phyloP scores from a whole-genome alignment of 352 stramenopile species.

The Phytophthora foliorum region DNA sequence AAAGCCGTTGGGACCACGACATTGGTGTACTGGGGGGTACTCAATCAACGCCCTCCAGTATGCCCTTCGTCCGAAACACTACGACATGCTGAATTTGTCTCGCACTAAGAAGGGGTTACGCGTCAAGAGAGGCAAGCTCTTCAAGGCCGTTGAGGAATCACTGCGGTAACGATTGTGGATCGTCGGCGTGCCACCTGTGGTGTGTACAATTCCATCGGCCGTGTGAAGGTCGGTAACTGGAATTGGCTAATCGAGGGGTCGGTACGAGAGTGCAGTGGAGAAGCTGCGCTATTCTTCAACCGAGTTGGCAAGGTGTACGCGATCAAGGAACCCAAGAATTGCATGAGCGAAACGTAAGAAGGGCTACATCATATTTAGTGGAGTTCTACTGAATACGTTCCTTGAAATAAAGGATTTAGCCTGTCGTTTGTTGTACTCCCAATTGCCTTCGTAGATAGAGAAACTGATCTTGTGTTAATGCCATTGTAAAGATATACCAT shows the following conservation, averaged over 20 bases:
- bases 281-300: no score
- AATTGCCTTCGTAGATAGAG: not conserved
- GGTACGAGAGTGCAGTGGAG: no score
- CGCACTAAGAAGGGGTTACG: not conserved
- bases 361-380: not conserved
- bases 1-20: no score
- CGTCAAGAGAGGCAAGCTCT: not conserved
- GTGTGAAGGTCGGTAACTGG: not conserved
- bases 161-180: not conserved
- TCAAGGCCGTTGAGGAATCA: not conserved
- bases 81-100: not conserved
- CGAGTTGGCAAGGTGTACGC: no score
- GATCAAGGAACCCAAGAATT: no score
- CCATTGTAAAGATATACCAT: not conserved
- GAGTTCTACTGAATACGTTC: not conserved
- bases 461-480: not conserved
- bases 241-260: no score
- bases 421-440: not conserved
- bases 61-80: not conserved
- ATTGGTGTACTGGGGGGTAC: not conserved
- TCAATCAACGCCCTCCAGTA: not conserved
- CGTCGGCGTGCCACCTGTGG: not conserved
- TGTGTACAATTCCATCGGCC: no score
- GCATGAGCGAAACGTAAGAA: no score
- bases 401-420: not conserved